A percentile compares a stretch with the other conserved stretches of the same genome.
These are phyloP conservation scores for Quercus alba DNA, from an alignment of 306 rosid species.

Conservation along the genomic window DNA sequence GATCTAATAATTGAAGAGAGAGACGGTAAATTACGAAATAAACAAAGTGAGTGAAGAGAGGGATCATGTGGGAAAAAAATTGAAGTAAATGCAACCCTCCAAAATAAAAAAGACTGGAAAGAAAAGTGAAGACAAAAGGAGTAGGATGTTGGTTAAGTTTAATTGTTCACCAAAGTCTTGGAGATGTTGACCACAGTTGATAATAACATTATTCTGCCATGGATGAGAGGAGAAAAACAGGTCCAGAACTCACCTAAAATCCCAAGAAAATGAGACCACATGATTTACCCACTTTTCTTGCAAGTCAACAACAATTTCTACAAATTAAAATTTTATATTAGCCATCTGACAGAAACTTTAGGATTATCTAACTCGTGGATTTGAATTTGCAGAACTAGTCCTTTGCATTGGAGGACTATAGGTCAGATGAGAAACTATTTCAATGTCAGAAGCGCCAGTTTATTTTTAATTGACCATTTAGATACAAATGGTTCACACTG, in stretches of 20 bases:
- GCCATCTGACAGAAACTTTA: neutral
- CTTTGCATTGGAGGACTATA: neutral
- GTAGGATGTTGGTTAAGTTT: no score
- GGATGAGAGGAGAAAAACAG: neutral
- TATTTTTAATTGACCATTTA: no score
- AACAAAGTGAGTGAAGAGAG: no score
- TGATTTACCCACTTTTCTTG: constrained; percentile 5
- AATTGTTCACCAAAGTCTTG: neutral
- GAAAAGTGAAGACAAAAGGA: no score
- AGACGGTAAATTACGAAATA: no score
- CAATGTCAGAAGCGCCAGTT: neutral
- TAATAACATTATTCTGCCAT: neutral
- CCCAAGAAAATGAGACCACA: neutral
- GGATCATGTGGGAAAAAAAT: no score
- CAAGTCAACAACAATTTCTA: constrained; percentile 20
- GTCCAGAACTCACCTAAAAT: constrained; percentile 15
- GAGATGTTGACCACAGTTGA: neutral
- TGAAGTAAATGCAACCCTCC: no score
- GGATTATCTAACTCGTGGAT: neutral
- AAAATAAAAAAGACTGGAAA: no score
- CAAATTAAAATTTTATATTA: neutral
- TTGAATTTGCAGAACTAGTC: neutral
- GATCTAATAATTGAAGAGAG: no score
- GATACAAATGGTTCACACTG: no score
- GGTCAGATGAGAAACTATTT: neutral